phyloP scores from a whole-genome alignment of 2,329 filamentous ascomycete species.

The Pestalotiopsis sp. region DNA sequence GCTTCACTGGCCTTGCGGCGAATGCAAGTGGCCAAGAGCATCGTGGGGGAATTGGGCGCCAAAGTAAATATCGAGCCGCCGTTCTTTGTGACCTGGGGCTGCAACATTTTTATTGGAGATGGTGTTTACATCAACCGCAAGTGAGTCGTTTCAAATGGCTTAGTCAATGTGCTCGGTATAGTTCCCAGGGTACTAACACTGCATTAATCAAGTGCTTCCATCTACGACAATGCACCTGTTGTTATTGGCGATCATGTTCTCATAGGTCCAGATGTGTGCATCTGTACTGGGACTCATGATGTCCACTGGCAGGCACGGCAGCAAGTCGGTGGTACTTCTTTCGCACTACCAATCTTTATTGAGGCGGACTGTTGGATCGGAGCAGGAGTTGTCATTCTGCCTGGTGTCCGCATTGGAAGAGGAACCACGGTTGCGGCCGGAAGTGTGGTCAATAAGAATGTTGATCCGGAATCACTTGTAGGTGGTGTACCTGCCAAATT shows the following conservation, averaged over 20 bases:
- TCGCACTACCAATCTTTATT: background rate
- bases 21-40: slow-evolving; percentile 29
- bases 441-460: slow-evolving; percentile 4
- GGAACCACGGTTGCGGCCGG: slow-evolving; percentile 3
- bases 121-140: slow-evolving; percentile 68
- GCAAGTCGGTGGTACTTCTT: background rate
- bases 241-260: slow-evolving; percentile 1
- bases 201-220: background rate
- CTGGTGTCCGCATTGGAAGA: background rate
- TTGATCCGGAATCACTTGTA: slow-evolving; percentile 8
- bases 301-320: background rate
- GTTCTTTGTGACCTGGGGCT: slow-evolving; percentile 65
- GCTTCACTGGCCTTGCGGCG: slow-evolving; percentile 39
- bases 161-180: background rate
- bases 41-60: slow-evolving; percentile 53
- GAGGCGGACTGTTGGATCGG: slow-evolving; percentile 8
- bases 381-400: background rate
- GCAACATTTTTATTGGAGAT: slow-evolving; percentile 64
- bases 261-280: slow-evolving; percentile 1
- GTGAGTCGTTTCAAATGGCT: slow-evolving; percentile 22
- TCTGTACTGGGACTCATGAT: slow-evolving; percentile 3
- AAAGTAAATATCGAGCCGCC: slow-evolving; percentile 63
- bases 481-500: slow-evolving; percentile 11
- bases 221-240: slow-evolving; percentile 7
- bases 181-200: background rate